Conservation (phyloP, 1,284 basidiomycete species). For the Trametes hirsuta region DNA sequence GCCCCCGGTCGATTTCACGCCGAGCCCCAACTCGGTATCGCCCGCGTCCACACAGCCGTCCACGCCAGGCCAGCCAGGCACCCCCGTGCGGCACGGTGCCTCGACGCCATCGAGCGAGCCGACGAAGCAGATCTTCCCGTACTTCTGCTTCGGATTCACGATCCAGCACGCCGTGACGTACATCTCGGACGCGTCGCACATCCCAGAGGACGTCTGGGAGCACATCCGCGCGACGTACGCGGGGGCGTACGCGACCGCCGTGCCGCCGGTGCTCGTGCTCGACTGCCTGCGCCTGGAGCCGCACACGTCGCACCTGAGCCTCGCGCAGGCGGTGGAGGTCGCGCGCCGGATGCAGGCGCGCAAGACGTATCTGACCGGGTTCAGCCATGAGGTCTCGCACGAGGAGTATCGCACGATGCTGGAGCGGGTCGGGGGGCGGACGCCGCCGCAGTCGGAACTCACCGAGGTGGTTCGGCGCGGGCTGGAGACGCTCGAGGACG, state of each 20-base stretch:
- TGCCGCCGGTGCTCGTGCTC: conserved; percentile 61
- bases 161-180: conserved; percentile 67
- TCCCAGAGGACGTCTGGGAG: conserved; percentile 70
- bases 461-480: conserved; percentile 47
- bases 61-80: conserved; percentile 42
- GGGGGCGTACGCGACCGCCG: conserved; percentile 26
- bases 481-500: conserved; percentile 48
- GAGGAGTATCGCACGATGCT: conserved; percentile 67
- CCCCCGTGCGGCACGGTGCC: conserved; percentile 22
- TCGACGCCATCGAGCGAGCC: conserved; percentile 8
- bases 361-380: conserved; percentile 73
- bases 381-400: conserved; percentile 70
- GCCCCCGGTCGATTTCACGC: conserved; percentile 43
- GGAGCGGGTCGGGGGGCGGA: conserved; percentile 49
- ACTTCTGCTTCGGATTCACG: conserved; percentile 76
- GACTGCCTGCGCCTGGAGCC: conserved; percentile 67
- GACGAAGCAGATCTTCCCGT: conserved; percentile 54
- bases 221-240: conserved; percentile 42
- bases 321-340: conserved; percentile 57
- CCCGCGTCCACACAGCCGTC: conserved; percentile 43
- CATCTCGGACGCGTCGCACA: conserved; percentile 75
- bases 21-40: conserved; percentile 42
- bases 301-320: conserved; percentile 76
- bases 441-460: conserved; percentile 33
- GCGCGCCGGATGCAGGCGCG: conserved; percentile 57